Percentiles rank a stretch among this genome's conserved stretches.
Evolutionary conservation across 768 basidiomycete genomes (phyloP).

Genomic region (Boletus patriciae): DNA sequence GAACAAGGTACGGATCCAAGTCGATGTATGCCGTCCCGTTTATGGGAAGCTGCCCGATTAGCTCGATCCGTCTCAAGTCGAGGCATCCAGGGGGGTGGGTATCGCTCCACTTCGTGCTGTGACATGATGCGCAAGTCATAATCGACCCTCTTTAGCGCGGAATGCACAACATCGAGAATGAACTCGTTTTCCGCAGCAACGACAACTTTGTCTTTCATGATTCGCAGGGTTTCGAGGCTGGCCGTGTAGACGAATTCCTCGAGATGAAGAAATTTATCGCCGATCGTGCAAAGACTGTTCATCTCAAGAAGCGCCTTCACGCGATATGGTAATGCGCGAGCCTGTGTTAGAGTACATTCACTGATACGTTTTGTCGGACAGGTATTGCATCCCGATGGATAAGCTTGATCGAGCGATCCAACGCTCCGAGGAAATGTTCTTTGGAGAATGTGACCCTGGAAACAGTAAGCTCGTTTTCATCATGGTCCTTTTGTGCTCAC

Average conservation of each 20-base stretch:
- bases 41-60: not conserved
- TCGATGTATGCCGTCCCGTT: not conserved
- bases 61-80: conserved; percentile 3
- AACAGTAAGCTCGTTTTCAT: no score
- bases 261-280: no score
- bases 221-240: not conserved
- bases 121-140: no score
- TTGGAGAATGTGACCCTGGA: no score
- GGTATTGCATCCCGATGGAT: conserved; percentile 13
- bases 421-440: no score
- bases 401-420: not conserved
- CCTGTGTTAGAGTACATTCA: not conserved
- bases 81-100: not conserved
- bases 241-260: no score
- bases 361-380: not conserved
- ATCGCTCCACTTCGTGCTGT: no score
- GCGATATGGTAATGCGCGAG: no score
- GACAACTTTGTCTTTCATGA: no score
- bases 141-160: not conserved
- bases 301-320: no score
- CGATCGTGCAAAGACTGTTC: no score
- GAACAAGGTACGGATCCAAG: not conserved
- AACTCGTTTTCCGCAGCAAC: conserved; percentile 4
- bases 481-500: not conserved
- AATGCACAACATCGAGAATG: not conserved